Percentiles rank a stretch among this genome's conserved stretches.
These are phyloP conservation scores for Syncephalastrum contaminatum DNA, from an alignment of 371 early-diverging fungal genomes.

Conservation along the genomic window DNA sequence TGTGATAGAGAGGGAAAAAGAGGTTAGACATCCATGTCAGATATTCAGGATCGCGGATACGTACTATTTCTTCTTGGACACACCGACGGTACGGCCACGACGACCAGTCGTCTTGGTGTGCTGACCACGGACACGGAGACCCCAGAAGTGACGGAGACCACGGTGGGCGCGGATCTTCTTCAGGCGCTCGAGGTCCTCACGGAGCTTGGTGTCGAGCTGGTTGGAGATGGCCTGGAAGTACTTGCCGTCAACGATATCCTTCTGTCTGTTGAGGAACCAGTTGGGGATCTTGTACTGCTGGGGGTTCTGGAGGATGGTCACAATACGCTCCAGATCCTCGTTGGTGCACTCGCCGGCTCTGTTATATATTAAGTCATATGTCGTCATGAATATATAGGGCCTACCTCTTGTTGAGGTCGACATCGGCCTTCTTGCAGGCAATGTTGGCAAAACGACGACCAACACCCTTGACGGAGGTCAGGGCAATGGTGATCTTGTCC, in stretches of 20 bases:
- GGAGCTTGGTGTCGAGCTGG: slow-evolving; percentile 92
- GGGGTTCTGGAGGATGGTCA: slow-evolving; percentile 91
- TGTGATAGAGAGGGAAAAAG: too few relatives aligned
- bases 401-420: slow-evolving; percentile 92
- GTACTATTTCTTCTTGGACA: slow-evolving; percentile 93
- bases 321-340: slow-evolving; percentile 91
- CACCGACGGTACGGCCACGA: slow-evolving; percentile 95
- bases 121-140: slow-evolving; percentile 94
- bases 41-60: background rate
- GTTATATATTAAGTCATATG: background rate
- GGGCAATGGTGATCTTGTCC: slow-evolving; percentile 93
- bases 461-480: slow-evolving; percentile 98
- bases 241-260: slow-evolving; percentile 94
- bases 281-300: slow-evolving; percentile 96
- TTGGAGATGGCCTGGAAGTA: slow-evolving; percentile 94
- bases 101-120: slow-evolving; percentile 99
- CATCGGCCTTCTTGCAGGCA: slow-evolving; percentile 98
- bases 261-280: slow-evolving; percentile 99
- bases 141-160: slow-evolving; percentile 97
- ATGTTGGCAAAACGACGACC: slow-evolving; percentile 98
- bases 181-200: slow-evolving; percentile 95
- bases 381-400: slow-evolving; percentile 35
- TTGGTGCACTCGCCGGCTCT: slow-evolving; percentile 96
- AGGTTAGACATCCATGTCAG: too few relatives aligned
- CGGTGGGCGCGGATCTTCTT: slow-evolving; percentile 96